Evolutionary conservation across 2,329 filamentous ascomycete genomes (phyloP).

Genomic region (Gyromitra esculenta): DNA sequence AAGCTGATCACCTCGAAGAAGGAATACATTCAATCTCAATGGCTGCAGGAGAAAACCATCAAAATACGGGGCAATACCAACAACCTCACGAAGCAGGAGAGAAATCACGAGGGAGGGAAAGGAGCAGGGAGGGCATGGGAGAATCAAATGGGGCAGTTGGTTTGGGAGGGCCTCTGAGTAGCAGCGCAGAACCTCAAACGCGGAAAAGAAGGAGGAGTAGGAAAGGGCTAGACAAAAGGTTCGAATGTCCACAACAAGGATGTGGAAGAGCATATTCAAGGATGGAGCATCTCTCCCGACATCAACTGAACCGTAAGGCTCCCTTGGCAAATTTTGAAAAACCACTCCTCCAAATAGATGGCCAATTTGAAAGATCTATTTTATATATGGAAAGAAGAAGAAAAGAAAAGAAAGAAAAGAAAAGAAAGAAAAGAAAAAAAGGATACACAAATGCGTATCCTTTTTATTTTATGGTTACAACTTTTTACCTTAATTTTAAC

Average conservation of each 20-base stretch:
- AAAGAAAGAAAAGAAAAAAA: background rate
- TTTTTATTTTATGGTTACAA: slow-evolving; percentile 35
- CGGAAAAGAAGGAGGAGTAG: slow-evolving; percentile 74
- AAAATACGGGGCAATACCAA: slow-evolving; percentile 46
- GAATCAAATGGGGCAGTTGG: slow-evolving; percentile 44
- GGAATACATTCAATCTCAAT: slow-evolving; percentile 43
- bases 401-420: background rate
- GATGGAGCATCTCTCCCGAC: slow-evolving; percentile 94
- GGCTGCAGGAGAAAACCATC: slow-evolving; percentile 45
- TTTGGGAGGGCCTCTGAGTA: slow-evolving; percentile 47
- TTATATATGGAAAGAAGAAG: background rate
- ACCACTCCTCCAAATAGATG: slow-evolving; percentile 24
- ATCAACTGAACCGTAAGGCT: slow-evolving; percentile 84
- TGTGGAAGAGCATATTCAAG: slow-evolving; percentile 97
- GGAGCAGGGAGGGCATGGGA: slow-evolving; percentile 52
- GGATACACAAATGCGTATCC: slow-evolving; percentile 7
- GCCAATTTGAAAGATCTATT: slow-evolving; percentile 9
- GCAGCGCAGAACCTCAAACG: slow-evolving; percentile 47
- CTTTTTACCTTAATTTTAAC: slow-evolving; percentile 23
- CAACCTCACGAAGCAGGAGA: slow-evolving; percentile 49
- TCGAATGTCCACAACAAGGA: slow-evolving; percentile 82
- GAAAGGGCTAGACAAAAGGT: slow-evolving; percentile 82
- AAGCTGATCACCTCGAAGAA: slow-evolving; percentile 33
- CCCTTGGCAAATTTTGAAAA: slow-evolving; percentile 52
- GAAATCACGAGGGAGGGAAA: slow-evolving; percentile 52